Evolutionary conservation across 2,329 filamentous ascomycete genomes (phyloP).

Genomic region (Pyrenophora graminea): DNA sequence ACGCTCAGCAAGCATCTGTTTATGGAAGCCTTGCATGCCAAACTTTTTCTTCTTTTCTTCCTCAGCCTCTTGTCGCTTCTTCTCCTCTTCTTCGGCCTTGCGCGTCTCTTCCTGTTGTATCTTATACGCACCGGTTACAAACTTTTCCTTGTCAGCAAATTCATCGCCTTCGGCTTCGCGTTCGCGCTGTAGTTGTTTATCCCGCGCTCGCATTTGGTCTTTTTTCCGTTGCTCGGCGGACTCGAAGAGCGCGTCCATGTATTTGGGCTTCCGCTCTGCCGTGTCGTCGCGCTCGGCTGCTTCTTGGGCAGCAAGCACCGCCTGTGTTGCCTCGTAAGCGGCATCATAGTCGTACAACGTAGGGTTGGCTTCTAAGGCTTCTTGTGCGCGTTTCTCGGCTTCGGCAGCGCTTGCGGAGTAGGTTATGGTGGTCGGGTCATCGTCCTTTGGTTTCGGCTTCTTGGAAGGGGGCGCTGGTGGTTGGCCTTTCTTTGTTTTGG

Average conservation of each 20-base stretch:
- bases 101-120: slow-evolving; percentile 77
- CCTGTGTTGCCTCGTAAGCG: slow-evolving; percentile 76
- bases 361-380: slow-evolving; percentile 69
- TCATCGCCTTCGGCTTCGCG: slow-evolving; percentile 80
- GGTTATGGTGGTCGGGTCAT: slow-evolving; percentile 51
- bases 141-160: slow-evolving; percentile 81
- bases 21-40: slow-evolving; percentile 82
- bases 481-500: slow-evolving; percentile 46
- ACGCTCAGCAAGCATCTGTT: slow-evolving; percentile 70
- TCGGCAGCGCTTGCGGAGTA: slow-evolving; percentile 69
- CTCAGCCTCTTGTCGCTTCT: slow-evolving; percentile 66
- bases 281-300: slow-evolving; percentile 58
- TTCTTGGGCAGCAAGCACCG: slow-evolving; percentile 59
- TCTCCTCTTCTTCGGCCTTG: slow-evolving; percentile 72
- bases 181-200: slow-evolving; percentile 78
- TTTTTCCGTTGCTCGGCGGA: slow-evolving; percentile 77
- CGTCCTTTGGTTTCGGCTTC: slow-evolving; percentile 45
- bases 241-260: slow-evolving; percentile 74
- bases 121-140: slow-evolving; percentile 83
- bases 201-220: slow-evolving; percentile 76
- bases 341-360: slow-evolving; percentile 85
- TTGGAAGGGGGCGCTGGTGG: slow-evolving; percentile 38
- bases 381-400: slow-evolving; percentile 66
- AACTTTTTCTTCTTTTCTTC: slow-evolving; percentile 65
- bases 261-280: slow-evolving; percentile 70